Evolutionary conservation across 2,329 filamentous ascomycete species (phyloP), one percentile per base, ranked within the genome.

Genomic region (Sarocladium oryzae): DNA sequence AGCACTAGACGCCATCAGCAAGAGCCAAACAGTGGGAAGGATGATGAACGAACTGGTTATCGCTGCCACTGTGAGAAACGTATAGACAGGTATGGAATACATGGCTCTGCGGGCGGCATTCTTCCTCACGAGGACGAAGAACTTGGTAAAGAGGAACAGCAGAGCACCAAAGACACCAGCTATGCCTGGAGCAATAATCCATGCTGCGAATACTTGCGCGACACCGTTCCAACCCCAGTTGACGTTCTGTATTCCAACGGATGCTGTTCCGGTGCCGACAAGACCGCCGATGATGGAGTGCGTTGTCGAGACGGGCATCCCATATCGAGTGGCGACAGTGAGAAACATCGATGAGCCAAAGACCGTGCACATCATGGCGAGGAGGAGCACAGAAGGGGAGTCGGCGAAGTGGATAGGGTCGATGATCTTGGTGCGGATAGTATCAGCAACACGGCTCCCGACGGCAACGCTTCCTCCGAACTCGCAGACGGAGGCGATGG

Each of bases 401-500:
- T 59, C 58, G 2, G 64, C 53, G 62, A 74, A 75, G 4, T 64
- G 61, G 9, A 58, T 55, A 49, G 63, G 65, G 30, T 64, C 63
- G 51, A 76, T 68, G 51, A 75, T 73, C 16, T 69, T 69, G 54
- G 69, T 74, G 58, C 71, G 69, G 61, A 76, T 74, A 4, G 73
- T 75, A 24, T 68, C 67, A 32, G 73, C 71, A 7, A 72, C 71
- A 50, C 71, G 68, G 48, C 73, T 66, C 15, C 72, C 75, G 54
- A 76, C 73, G 50, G 67, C 67, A 51, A 77, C 64, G 48, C 74
- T 73, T 38, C 75, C 75, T 36, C 68, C 58, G 54, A 77, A 69
- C 57, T 77, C 74, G 58, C 75, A 74, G 51, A 76, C 61, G 23
- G 71, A 69, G 21, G 70, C 72, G 20, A 75, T 58, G 26, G 68